A percentile compares a stretch with the other conserved stretches of the same genome.
These are phyloP conservation scores for Quercus aquifolioides DNA, from an alignment of 306 rosid species.

Conservation along the genomic window DNA sequence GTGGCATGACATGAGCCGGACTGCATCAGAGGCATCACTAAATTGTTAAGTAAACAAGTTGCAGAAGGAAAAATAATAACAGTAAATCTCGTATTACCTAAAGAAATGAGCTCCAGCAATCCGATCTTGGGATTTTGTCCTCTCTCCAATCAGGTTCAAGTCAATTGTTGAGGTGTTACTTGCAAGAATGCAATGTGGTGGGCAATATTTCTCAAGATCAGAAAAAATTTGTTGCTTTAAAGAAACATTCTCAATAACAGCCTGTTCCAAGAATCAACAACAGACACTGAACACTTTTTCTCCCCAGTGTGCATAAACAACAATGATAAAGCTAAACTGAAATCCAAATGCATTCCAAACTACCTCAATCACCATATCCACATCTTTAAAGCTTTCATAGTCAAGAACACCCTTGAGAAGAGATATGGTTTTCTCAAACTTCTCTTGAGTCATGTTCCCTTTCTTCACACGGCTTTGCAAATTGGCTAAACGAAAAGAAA, in stretches of 20 bases:
- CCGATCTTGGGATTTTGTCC: conserved; percentile 72
- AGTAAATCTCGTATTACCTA: conserved; percentile 47
- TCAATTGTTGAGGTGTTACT: conserved; percentile 98
- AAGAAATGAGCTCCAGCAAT: conserved; percentile 95
- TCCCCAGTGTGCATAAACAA: conserved; percentile 8
- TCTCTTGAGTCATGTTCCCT: conserved; percentile 73
- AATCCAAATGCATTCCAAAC: background rate
- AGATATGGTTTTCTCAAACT: conserved; percentile 61
- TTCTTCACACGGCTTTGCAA: conserved; percentile 82
- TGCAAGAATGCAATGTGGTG: conserved; percentile 84
- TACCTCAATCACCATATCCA: conserved; percentile 98
- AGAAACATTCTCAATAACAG: conserved; percentile 82
- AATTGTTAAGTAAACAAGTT: conserved; percentile 3
- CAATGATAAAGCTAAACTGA: conserved; percentile 1
- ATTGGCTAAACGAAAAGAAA: conserved; percentile 61
- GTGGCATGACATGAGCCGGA: conserved; percentile 98
- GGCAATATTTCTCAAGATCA: conserved; percentile 91
- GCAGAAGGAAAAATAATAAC: background rate
- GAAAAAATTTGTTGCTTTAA: conserved; percentile 89
- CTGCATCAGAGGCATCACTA: conserved; percentile 51
- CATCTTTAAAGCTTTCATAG: conserved; percentile 77
- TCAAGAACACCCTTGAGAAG: conserved; percentile 77
- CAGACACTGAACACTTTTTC: conserved; percentile 13
- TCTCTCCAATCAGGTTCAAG: conserved; percentile 87
- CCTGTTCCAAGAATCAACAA: conserved; percentile 59